phyloP scores from a whole-genome alignment of 192 early-diverging fungal species.

The Umbelopsis vinacea region DNA sequence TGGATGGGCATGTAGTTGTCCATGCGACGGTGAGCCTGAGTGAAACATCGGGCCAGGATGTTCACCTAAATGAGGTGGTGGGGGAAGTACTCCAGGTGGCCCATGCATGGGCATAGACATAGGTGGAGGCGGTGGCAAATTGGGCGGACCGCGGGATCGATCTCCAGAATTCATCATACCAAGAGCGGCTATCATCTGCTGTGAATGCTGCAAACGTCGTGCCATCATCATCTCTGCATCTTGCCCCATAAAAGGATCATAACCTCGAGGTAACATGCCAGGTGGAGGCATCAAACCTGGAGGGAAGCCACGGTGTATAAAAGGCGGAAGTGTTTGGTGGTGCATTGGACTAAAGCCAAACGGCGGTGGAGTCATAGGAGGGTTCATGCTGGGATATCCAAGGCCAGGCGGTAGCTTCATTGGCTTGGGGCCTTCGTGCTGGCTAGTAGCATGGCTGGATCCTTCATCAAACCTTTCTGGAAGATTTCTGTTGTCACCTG shows the following conservation, averaged over 20 bases:
- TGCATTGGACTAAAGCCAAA: conserved; percentile 23
- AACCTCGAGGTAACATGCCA: conserved; percentile 34
- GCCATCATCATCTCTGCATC: conserved; percentile 37
- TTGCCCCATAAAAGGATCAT: conserved; percentile 39
- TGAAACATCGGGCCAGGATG: neutral
- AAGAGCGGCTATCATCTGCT: conserved; percentile 38
- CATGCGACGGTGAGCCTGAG: neutral
- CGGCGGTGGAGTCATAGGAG: conserved; percentile 3
- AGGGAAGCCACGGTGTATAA: conserved; percentile 19
- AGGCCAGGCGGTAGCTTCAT: conserved; percentile 11
- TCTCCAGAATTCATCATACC: conserved; percentile 34
- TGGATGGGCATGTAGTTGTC: neutral
- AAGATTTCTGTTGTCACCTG: neutral
- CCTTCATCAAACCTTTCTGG: neutral
- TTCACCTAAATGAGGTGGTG: neutral
- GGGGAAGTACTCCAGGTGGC: neutral
- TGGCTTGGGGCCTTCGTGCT: neutral
- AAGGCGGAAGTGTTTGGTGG: conserved; percentile 21
- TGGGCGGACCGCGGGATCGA: conserved; percentile 17
- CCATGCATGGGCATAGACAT: conserved; percentile 15
- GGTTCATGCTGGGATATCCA: neutral
- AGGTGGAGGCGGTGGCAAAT: conserved; percentile 17
- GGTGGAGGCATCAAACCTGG: conserved; percentile 37
- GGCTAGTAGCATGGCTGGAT: neutral
- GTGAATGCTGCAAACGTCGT: conserved; percentile 41